Conservation (phyloP, 2,329 filamentous ascomycete species). For the Tolypocladium paradoxum region DNA sequence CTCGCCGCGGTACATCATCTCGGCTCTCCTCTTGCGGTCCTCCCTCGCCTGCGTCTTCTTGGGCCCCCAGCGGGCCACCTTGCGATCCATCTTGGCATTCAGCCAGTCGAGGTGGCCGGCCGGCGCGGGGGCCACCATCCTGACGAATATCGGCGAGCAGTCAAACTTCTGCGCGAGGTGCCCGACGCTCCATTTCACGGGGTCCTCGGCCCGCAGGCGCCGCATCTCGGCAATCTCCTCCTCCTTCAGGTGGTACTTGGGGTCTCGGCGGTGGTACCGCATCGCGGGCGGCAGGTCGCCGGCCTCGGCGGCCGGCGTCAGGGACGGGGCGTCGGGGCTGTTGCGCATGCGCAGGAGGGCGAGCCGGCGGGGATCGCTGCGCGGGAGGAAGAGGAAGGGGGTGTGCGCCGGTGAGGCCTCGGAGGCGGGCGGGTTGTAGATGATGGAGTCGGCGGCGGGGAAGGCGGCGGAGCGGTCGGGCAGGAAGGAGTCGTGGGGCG, state of each 20-base stretch:
- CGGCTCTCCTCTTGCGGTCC: slow-evolving; percentile 42
- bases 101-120: slow-evolving; percentile 36
- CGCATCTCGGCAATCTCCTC: slow-evolving; percentile 51
- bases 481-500: slow-evolving; percentile 51
- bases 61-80: slow-evolving; percentile 47
- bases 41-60: slow-evolving; percentile 42
- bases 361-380: slow-evolving; percentile 40
- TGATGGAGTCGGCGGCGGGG: slow-evolving; percentile 28
- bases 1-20: slow-evolving; percentile 40
- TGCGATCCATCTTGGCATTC: slow-evolving; percentile 32
- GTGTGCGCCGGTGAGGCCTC: slow-evolving; percentile 50
- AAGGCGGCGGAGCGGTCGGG: slow-evolving; percentile 21
- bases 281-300: slow-evolving; percentile 24
- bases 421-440: slow-evolving; percentile 47
- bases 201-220: slow-evolving; percentile 40
- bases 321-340: slow-evolving; percentile 14
- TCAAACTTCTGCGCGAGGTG: slow-evolving; percentile 43
- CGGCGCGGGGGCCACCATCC: slow-evolving; percentile 43
- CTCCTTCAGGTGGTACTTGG: slow-evolving; percentile 40
- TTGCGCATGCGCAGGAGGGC: slow-evolving; percentile 35
- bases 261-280: slow-evolving; percentile 23
- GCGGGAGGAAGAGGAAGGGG: slow-evolving; percentile 56
- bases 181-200: slow-evolving; percentile 42
- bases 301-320: slow-evolving; percentile 7
- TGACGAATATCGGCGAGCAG: slow-evolving; percentile 46